Conservation (phyloP, 108 stramenopile species). For the Skeletonema marinoi region DNA sequence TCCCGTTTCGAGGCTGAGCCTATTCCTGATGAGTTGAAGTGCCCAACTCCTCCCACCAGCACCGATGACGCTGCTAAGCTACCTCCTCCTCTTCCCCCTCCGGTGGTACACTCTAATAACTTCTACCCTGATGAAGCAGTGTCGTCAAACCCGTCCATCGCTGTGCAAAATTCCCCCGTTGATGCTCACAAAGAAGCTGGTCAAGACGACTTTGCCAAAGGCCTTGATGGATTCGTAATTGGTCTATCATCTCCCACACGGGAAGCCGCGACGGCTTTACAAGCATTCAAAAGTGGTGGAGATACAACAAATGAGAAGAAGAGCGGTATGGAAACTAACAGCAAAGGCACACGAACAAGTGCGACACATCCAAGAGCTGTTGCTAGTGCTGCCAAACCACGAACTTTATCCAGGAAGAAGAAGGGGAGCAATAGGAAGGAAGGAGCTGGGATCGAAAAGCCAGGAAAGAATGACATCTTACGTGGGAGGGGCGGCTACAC, state of each 20-base stretch:
- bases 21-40: slow-evolving; percentile 1
- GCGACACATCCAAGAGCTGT: not conserved
- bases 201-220: not conserved
- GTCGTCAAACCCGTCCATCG: not conserved
- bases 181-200: not conserved
- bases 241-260: not conserved
- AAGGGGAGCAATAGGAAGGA: not conserved
- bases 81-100: not conserved
- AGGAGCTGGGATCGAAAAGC: not conserved
- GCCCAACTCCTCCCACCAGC: not conserved
- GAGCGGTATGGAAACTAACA: not conserved
- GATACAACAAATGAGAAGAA: not conserved
- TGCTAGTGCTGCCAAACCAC: not conserved
- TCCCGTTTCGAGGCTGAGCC: not conserved
- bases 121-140: not conserved
- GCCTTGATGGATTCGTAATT: not conserved
- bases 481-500: slow-evolving; percentile 36
- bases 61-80: not conserved
- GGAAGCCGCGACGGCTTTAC: not conserved
- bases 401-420: not conserved
- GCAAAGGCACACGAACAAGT: not conserved
- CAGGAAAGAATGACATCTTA: slow-evolving; percentile 49
- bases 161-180: not conserved
- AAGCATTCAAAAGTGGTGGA: not conserved
- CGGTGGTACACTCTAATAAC: not conserved